A percentile compares a stretch with the other conserved stretches of the same genome.
These are phyloP conservation scores for Fraxinus angustifolia DNA, from an alignment of 305 asterid genomes.

Conservation along the genomic window DNA sequence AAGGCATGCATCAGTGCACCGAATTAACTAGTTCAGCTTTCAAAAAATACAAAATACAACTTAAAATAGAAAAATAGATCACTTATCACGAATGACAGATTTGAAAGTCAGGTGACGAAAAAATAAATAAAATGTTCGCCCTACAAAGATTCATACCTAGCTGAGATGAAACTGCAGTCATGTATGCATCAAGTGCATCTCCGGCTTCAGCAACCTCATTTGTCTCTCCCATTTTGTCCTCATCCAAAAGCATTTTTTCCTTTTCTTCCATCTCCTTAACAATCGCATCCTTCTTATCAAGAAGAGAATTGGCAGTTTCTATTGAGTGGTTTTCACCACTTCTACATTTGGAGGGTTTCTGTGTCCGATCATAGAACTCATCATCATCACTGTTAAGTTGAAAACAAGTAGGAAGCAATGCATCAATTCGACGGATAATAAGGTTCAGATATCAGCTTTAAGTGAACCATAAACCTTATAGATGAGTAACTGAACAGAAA, in stretches of 20 bases:
- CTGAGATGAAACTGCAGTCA: constrained; percentile 90
- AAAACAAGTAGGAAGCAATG: constrained; percentile 22
- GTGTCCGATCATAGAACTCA: constrained; percentile 85
- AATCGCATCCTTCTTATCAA: constrained; percentile 78
- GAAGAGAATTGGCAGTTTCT: constrained; percentile 95
- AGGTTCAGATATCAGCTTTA: neutral
- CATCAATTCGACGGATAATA: constrained; percentile 19
- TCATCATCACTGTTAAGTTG: constrained; percentile 70
- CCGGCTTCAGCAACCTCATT: constrained; percentile 57
- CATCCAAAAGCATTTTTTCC: constrained; percentile 51
- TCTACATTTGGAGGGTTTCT: constrained; percentile 57
- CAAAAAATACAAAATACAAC: neutral
- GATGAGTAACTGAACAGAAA: neutral
- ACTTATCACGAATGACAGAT: neutral
- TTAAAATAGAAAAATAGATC: neutral
- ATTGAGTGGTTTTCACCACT: constrained; percentile 65
- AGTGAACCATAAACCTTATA: neutral
- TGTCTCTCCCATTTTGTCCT: constrained; percentile 39
- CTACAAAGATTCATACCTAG: constrained; percentile 50
- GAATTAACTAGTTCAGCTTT: neutral
- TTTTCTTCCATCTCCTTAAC: constrained; percentile 57
- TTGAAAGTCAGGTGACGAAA: neutral
- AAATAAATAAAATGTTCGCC: neutral
- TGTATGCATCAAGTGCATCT: constrained; percentile 93
- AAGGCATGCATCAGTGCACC: neutral